phyloP scores from a whole-genome alignment of 164 flowering plant genomes.

The Nymphaea thermarum region DNA sequence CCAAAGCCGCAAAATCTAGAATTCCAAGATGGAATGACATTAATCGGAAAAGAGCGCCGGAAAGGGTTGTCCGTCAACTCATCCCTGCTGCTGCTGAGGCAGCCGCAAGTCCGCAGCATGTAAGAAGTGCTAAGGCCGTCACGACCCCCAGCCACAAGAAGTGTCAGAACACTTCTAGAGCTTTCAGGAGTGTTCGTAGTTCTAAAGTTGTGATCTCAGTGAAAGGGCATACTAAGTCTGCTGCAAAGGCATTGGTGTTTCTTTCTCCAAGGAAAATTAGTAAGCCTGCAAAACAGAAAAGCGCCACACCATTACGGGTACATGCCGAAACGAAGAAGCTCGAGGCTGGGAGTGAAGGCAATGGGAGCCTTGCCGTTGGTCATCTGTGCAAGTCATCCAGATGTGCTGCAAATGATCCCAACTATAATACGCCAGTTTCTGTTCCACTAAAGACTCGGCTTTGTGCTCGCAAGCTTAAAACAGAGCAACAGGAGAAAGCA shows the following conservation, averaged over 20 bases:
- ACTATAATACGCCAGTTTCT: neutral
- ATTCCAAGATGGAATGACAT: neutral
- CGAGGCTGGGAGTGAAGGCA: neutral
- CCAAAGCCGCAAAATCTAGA: neutral
- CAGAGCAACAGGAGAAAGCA: neutral
- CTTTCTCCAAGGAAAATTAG: neutral
- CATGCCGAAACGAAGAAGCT: neutral
- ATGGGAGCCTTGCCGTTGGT: neutral
- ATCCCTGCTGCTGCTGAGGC: neutral
- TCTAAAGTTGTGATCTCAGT: neutral
- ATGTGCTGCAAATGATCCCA: neutral
- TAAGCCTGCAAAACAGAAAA: neutral
- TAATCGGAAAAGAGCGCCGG: neutral
- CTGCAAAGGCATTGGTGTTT: neutral
- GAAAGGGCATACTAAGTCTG: neutral
- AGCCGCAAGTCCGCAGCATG: neutral
- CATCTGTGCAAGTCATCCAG: neutral
- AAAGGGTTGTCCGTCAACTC: neutral
- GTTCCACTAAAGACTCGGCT: neutral
- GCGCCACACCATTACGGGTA: neutral
- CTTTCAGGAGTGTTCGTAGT: neutral
- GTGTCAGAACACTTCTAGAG: neutral
- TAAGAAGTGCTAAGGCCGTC: neutral
- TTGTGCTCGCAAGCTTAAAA: neutral
- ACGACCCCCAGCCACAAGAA: neutral